Evolutionary conservation across 371 early-diverging fungal species (phyloP).

Genomic region (Mucor irregularis): DNA sequence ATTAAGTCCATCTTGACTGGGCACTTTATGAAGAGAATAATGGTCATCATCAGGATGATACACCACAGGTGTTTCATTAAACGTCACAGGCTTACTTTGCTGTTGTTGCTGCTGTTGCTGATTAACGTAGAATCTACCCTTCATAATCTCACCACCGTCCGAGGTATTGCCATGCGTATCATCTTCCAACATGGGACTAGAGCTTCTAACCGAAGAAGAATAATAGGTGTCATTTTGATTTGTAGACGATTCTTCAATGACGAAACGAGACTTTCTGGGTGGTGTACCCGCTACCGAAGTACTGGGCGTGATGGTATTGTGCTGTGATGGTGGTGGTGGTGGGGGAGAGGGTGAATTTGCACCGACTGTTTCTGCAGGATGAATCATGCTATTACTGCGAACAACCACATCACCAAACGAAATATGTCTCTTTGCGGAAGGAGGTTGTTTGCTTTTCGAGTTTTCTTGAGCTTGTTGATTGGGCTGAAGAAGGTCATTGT

Average conservation of each 20-base stretch:
- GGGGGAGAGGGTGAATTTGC: background rate
- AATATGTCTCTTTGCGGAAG: slow-evolving; percentile 32
- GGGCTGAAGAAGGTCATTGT: background rate
- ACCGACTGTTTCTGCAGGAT: slow-evolving; percentile 22
- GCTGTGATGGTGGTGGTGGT: background rate
- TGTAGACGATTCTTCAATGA: slow-evolving; percentile 40
- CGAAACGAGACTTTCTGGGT: slow-evolving; percentile 55
- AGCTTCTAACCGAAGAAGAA: slow-evolving; percentile 23
- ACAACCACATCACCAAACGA: slow-evolving; percentile 53
- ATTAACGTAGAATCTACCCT: slow-evolving; percentile 66
- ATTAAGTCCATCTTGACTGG: slow-evolving; percentile 22
- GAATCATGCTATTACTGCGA: slow-evolving; percentile 20
- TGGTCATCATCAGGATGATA: background rate
- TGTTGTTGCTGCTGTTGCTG: background rate
- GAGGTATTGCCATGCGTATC: slow-evolving; percentile 21
- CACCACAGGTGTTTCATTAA: background rate
- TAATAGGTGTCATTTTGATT: background rate
- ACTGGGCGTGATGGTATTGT: no score
- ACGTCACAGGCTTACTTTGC: background rate
- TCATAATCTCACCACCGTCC: slow-evolving; percentile 52
- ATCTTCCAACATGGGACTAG: slow-evolving; percentile 36
- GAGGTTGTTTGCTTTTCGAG: background rate
- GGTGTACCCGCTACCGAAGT: background rate
- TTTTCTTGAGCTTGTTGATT: slow-evolving; percentile 10
- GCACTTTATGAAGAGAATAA: slow-evolving; percentile 14